Conservation (phyloP, 2,329 filamentous ascomycete genomes). For the Ascocoryne sarcoides region DNA sequence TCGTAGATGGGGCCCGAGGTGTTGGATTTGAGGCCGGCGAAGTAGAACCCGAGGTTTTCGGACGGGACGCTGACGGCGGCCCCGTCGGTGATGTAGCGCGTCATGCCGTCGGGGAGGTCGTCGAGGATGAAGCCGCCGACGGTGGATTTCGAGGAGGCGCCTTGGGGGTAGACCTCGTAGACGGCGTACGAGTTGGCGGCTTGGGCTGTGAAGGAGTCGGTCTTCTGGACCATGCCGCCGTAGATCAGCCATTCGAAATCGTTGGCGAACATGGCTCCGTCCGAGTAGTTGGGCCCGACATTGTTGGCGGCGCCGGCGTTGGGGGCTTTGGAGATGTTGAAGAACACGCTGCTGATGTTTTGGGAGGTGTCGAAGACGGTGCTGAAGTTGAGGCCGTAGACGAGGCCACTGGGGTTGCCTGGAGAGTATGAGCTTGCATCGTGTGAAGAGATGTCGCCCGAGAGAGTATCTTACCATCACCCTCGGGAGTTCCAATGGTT, state of each 20-base stretch:
- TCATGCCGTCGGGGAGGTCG: constrained; percentile 39
- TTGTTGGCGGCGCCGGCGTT: constrained; percentile 40
- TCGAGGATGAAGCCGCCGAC: constrained; percentile 34
- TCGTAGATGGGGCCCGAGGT: constrained; percentile 41
- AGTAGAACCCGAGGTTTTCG: constrained; percentile 64
- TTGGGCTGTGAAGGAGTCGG: constrained; percentile 32
- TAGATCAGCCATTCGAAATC: constrained; percentile 55
- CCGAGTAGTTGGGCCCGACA: constrained; percentile 45
- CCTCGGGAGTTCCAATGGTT: constrained; percentile 17
- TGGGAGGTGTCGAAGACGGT: constrained; percentile 42
- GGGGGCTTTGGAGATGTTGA: constrained; percentile 37
- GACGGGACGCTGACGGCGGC: constrained; percentile 56
- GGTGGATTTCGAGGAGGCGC: constrained; percentile 37
- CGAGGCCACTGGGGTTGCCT: constrained; percentile 44
- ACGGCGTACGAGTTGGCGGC: constrained; percentile 35
- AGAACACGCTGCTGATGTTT: constrained; percentile 47
- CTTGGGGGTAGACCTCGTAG: constrained; percentile 48
- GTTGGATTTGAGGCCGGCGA: constrained; percentile 50
- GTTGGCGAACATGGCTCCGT: constrained; percentile 59
- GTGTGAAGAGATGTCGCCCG: neutral
- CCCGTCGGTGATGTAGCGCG: constrained; percentile 55
- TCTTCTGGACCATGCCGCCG: constrained; percentile 43
- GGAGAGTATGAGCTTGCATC: constrained; percentile 5
- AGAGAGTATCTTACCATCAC: constrained; percentile 34
- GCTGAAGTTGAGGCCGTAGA: constrained; percentile 52